Percentiles rank a stretch among this genome's conserved stretches.
These are phyloP conservation scores for Annona cherimola DNA, from an alignment of 164 flowering plant species.

Conservation along the genomic window DNA sequence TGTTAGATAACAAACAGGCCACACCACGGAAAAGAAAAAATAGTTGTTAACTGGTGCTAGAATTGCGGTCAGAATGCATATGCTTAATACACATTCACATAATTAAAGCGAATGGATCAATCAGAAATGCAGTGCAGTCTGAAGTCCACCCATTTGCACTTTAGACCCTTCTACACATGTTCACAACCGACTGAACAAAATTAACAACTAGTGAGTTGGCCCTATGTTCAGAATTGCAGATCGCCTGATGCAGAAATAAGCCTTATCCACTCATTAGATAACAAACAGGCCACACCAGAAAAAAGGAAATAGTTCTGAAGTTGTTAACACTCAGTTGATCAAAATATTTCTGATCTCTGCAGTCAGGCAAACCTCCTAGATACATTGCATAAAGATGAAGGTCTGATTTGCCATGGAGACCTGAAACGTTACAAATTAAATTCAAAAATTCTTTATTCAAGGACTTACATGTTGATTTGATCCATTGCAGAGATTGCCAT, in stretches of 20 bases:
- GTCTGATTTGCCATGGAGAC: background rate
- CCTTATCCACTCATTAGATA: background rate
- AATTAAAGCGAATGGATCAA: too few species aligned
- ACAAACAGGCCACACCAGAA: background rate
- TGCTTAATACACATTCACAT: too few species aligned
- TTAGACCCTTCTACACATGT: background rate
- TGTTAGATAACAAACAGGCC: background rate
- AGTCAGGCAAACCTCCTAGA: too few species aligned
- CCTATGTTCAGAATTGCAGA: too few species aligned
- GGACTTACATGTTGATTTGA: slow-evolving; percentile 74
- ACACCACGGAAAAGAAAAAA: background rate
- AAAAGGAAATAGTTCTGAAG: too few species aligned
- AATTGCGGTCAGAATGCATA: too few species aligned
- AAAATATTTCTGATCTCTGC: too few species aligned
- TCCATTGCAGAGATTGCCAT: slow-evolving; percentile 79
- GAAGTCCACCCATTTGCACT: background rate
- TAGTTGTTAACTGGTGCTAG: background rate
- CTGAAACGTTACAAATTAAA: too few species aligned
- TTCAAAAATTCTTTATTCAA: background rate
- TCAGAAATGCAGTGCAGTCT: too few species aligned
- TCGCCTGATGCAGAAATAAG: background rate
- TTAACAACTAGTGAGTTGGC: too few species aligned
- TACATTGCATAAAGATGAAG: background rate
- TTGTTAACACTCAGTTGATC: too few species aligned
- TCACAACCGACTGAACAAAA: background rate